Percentiles rank a stretch among this genome's conserved stretches.
Evolutionary conservation across 768 basidiomycete genomes (phyloP).

Genomic region (Russula sp.): DNA sequence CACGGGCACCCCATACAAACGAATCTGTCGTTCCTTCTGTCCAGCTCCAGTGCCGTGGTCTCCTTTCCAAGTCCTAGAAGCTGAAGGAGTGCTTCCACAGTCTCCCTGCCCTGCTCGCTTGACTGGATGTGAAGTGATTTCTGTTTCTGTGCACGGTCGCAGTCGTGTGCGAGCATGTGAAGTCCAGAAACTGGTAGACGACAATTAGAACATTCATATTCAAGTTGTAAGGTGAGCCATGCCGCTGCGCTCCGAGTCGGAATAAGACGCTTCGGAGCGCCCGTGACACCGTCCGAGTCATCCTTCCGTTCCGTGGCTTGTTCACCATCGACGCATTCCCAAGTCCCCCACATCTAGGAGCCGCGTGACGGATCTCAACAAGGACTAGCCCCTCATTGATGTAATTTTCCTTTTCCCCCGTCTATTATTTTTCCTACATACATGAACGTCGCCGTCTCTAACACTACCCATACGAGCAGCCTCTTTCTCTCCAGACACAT

Average conservation of each 20-base stretch:
- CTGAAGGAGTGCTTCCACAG: conserved; percentile 1
- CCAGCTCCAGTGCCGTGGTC: conserved; percentile 9
- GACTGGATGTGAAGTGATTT: background rate
- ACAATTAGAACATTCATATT: conserved; percentile 8
- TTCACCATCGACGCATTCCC: too few relatives aligned
- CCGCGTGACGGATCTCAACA: too few relatives aligned
- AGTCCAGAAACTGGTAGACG: background rate
- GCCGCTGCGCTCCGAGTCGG: too few relatives aligned
- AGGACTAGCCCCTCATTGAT: too few relatives aligned
- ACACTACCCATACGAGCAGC: too few relatives aligned
- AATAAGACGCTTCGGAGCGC: background rate
- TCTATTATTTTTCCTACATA: too few relatives aligned
- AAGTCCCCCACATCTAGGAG: too few relatives aligned
- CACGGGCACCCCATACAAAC: background rate
- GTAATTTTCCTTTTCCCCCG: too few relatives aligned
- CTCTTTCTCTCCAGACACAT: too few relatives aligned
- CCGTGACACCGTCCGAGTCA: background rate
- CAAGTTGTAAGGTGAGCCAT: too few relatives aligned
- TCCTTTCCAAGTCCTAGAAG: background rate
- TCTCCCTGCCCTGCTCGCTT: background rate
- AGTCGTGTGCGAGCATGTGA: conserved; percentile 11
- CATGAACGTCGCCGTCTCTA: too few relatives aligned
- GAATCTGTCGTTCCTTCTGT: conserved; percentile 16
- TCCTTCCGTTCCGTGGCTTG: too few relatives aligned
- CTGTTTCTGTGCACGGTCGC: background rate